phyloP scores from a whole-genome alignment of 805 yeast species.

The Teunomyces barrocoloradensis region DNA sequence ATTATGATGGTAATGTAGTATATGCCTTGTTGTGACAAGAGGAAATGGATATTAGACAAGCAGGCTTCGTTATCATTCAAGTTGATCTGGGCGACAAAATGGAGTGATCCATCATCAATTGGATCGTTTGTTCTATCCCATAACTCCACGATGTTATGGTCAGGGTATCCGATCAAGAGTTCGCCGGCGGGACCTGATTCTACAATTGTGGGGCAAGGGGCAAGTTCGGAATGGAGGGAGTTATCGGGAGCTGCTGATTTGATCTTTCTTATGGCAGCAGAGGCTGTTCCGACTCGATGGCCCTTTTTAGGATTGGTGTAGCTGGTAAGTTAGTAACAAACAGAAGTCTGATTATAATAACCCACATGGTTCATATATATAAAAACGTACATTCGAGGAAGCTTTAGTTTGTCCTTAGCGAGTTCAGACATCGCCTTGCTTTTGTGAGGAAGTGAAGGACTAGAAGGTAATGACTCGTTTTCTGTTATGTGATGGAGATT shows the following conservation, averaged over 20 bases:
- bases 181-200: constrained; percentile 35
- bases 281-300: constrained; percentile 36
- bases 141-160: constrained; percentile 20
- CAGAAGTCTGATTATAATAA: neutral
- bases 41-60: neutral
- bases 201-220: neutral
- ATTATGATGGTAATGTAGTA: neutral
- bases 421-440: constrained; percentile 8
- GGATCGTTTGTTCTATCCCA: constrained; percentile 32
- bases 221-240: neutral
- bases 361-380: no score
- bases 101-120: constrained; percentile 25
- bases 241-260: constrained; percentile 24
- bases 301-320: constrained; percentile 35
- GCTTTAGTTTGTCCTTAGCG: constrained; percentile 18
- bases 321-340: constrained; percentile 15
- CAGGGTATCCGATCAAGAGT: constrained; percentile 24
- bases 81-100: constrained; percentile 9
- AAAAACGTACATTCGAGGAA: constrained; percentile 22
- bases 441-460: neutral
- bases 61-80: neutral
- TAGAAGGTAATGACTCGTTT: neutral
- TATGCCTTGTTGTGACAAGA: neutral
- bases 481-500: neutral
- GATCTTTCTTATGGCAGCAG: constrained; percentile 43